Percentiles rank a stretch among this genome's conserved stretches.
Conservation (phyloP, 2,329 filamentous ascomycete species). For the Diaporthe vaccinii region DNA sequence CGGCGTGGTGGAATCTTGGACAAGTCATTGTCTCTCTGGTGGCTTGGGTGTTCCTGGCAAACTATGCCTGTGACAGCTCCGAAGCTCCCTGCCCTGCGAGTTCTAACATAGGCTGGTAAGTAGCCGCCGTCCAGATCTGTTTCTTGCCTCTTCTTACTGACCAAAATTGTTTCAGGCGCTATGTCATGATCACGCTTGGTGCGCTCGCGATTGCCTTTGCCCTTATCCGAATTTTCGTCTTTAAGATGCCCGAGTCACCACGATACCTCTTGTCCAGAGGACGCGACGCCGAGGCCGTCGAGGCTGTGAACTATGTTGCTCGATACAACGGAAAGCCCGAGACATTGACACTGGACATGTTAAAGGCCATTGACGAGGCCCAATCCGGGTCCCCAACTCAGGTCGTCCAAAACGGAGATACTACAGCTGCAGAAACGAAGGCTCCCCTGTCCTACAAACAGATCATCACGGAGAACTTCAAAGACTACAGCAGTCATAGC, state of each 20-base stretch:
- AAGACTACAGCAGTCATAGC: conserved; percentile 46
- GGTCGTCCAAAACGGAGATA: neutral
- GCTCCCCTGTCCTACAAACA: conserved; percentile 36
- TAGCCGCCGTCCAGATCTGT: neutral
- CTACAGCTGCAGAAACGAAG: conserved; percentile 2
- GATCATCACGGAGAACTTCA: conserved; percentile 47
- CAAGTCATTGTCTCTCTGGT: conserved; percentile 62
- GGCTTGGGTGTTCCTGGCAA: conserved; percentile 59
- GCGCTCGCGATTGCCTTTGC: conserved; percentile 59
- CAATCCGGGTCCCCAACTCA: neutral
- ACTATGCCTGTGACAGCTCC: conserved; percentile 55
- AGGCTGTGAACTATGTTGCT: conserved; percentile 62
- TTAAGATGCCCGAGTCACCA: conserved; percentile 62
- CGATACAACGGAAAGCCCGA: conserved; percentile 53
- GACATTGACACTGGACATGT: conserved; percentile 53
- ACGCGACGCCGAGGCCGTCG: conserved; percentile 60
- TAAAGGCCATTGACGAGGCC: conserved; percentile 47
- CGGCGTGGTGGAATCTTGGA: conserved; percentile 65
- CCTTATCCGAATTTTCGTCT: conserved; percentile 59
- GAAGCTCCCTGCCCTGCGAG: conserved; percentile 53
- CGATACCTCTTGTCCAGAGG: conserved; percentile 60
- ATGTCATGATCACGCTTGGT: conserved; percentile 60
- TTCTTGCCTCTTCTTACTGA: neutral
- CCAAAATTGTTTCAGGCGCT: conserved; percentile 48
- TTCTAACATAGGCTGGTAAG: conserved; percentile 63